Percentiles rank a stretch among this genome's conserved stretches.
Evolutionary conservation across 257 asterid species (phyloP).

Genomic region (Gentiana dahurica): DNA sequence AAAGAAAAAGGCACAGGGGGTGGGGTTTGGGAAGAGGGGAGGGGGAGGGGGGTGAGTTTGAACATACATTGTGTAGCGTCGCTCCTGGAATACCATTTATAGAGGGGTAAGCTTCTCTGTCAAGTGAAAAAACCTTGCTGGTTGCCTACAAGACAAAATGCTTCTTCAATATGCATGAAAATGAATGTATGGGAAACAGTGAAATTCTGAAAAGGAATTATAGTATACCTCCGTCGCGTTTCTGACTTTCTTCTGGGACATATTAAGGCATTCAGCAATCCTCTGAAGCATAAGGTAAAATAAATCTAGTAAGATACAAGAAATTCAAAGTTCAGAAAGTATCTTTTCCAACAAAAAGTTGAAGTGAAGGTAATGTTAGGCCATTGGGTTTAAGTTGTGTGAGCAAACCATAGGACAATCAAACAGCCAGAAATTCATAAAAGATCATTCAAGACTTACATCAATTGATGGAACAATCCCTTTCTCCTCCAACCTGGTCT

Average conservation of each 20-base stretch:
- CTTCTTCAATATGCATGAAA: conserved; percentile 4
- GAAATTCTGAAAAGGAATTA: conserved; percentile 1
- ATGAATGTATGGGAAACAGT: conserved; percentile 6
- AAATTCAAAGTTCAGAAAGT: neutral
- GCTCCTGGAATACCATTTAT: conserved; percentile 81
- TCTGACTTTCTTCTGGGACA: conserved; percentile 81
- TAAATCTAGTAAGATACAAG: conserved; percentile 4
- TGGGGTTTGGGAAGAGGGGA: neutral
- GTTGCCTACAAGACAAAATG: conserved; percentile 42
- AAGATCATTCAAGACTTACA: conserved; percentile 29
- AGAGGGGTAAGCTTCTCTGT: conserved; percentile 86
- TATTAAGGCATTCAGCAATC: conserved; percentile 78
- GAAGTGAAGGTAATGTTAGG: neutral
- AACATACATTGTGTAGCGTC: conserved; percentile 77
- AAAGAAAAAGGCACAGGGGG: neutral
- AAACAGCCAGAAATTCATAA: conserved; percentile 2
- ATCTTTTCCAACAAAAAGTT: neutral
- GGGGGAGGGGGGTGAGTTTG: neutral
- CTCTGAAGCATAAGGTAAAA: conserved; percentile 38
- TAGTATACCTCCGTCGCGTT: conserved; percentile 89
- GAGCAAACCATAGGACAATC: neutral
- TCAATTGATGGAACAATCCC: conserved; percentile 80
- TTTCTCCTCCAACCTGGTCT: conserved; percentile 57
- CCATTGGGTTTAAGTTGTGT: neutral
- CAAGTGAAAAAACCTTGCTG: conserved; percentile 85